Evolutionary conservation across 2,329 filamentous ascomycete species (phyloP), one percentile per base, ranked within the genome.

Genomic region (Epicoccum sorghinum): DNA sequence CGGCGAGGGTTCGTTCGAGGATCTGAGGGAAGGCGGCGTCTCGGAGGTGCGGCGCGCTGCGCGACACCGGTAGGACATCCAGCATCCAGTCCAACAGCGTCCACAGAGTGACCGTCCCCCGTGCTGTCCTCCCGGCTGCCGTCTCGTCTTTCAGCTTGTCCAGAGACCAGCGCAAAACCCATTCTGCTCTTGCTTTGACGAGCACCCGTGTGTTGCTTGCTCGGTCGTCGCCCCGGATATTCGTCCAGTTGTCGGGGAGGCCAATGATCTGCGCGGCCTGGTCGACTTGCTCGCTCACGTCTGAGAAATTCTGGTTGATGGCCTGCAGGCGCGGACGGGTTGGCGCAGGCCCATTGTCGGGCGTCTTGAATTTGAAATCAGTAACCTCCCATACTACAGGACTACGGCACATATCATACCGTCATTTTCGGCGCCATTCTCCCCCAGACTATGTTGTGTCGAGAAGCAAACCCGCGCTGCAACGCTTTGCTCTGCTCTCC

Each of bases 1-100:
- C 88, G 42, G 84, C 80, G 42, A 92, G 74, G 0, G 87, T 84
- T 63, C 85, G 83, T 63, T 87, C 85, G 37, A 96, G 71, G 8
- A 91, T 83, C 1, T 77, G 74, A 30, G 89, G 75, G 47, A 96
- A 90, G 40, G 85, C 82, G 52, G 87, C 81, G 53, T 92, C 87
- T 22, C 85, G 86, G 6, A 96, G 80, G 4, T 89, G 86, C 53
- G 86, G 86, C 7, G 90, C 89, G 23, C 90, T 79, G 9, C 85
- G 87, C 40, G 89, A 86, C 0, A 86, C 77, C 0, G 90, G 87
- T 14, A 93, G 84, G n/a, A 85, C 77, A 44, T 80, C 77, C 48
- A 90, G 81, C 42, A 89, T 78, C 54, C 81, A 82, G 39, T 79
- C 78, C 23, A 92, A 71, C 32, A 91, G 80, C 27, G 77, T 79